Base-by-base conservation (phyloP, 371 early-diverging fungal species). In the Lichtheimia ramosa region DNA sequence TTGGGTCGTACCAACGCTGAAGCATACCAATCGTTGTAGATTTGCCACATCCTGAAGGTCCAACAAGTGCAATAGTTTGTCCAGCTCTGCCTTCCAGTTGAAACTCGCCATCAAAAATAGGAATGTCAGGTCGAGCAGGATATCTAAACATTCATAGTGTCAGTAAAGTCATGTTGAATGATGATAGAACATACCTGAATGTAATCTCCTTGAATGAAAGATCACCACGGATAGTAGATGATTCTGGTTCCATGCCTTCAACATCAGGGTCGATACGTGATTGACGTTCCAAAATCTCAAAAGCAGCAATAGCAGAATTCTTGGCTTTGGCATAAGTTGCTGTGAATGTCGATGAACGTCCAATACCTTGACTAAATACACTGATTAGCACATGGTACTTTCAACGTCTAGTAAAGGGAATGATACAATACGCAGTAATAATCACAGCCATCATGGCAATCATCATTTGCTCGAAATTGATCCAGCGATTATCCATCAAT, bases 41-140 rank as follows among this genome's bases (percentile, higher is more conserved):
- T 71, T 95, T 95, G 43, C 97, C 95, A 61, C 92, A 92, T 13
- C 96, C 96, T 6, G 86, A 86, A 3, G 91, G 85, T 5, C 96
- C 96, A 2, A 94, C 95, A 14, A 96, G 70, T 4, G 95, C 96
- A n/a, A 93, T 88, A 2, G 85, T 90, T 69, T 93, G 83, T 39
- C 93, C 92, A 4, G 86, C 79, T 56, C 79, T 70, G 42, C 92
- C 89, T 42, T 82, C 71, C 24, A 96, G 70, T 58, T 86, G 82
- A 61, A 97, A 69, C 43, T 74, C 71, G 27, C 91, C 89, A 16
- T 84, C 82, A 58, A 96, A 89, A 43, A 98, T 85, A 48, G 76
- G 71, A 46, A 90, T 79, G 63, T 91, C 82, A 27, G 56, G 56
- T 40, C 96, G 87, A 54, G 89, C 86, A 43, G 97, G 97, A 69